Evolutionary conservation across 257 asterid species (phyloP).

Genomic region (Solanum lignicaule): DNA sequence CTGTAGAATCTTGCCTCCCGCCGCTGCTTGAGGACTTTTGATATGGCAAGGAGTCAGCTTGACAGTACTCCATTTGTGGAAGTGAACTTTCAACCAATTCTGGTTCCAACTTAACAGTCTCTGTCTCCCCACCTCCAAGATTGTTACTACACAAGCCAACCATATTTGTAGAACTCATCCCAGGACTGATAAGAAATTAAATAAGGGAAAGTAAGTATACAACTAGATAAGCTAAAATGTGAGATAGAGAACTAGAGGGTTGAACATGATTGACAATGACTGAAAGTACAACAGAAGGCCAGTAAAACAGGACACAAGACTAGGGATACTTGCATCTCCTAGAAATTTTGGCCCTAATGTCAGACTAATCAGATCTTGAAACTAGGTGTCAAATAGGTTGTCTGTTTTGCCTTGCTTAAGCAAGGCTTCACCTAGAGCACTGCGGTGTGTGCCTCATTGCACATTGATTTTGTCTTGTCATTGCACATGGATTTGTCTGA

Average conservation of each 20-base stretch:
- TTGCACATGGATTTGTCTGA: background rate
- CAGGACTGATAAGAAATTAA: slow-evolving; percentile 26
- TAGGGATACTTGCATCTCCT: background rate
- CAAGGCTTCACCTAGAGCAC: background rate
- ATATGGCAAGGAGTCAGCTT: slow-evolving; percentile 11
- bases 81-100: slow-evolving; percentile 20
- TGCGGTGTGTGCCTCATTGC: background rate
- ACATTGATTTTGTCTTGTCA: background rate
- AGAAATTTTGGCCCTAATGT: background rate
- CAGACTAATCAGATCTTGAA: background rate
- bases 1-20: slow-evolving; percentile 17
- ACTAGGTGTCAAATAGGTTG: background rate
- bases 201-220: slow-evolving; percentile 9
- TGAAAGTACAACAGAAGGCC: background rate
- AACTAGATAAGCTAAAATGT: background rate
- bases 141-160: slow-evolving; percentile 21
- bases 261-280: background rate
- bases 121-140: slow-evolving; percentile 31
- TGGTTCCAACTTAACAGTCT: slow-evolving; percentile 34
- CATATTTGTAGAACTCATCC: slow-evolving; percentile 23
- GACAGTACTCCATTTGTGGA: slow-evolving; percentile 19
- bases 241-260: background rate
- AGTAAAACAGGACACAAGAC: background rate
- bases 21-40: slow-evolving; percentile 10
- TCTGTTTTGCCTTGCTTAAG: background rate